phyloP scores from a whole-genome alignment of 257 asterid genomes.

The Salvia hispanica region DNA sequence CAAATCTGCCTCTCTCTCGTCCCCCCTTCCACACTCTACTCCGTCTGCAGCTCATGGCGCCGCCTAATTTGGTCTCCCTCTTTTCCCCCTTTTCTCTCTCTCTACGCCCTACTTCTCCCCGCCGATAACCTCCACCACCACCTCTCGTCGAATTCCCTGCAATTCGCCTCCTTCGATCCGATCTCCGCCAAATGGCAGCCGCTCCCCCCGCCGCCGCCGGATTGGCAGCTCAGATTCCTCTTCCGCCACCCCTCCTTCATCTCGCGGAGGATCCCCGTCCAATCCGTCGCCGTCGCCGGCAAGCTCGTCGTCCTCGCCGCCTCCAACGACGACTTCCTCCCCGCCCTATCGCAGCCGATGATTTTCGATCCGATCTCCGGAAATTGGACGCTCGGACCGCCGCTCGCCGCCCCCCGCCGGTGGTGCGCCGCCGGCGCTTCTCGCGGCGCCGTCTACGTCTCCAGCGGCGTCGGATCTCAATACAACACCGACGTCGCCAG shows the following conservation, averaged over 20 bases:
- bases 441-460: constrained; percentile 50
- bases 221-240: constrained; percentile 49
- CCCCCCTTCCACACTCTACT: too few relatives aligned
- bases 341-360: constrained; percentile 69
- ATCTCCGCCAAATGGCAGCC: constrained; percentile 56
- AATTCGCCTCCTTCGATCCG: constrained; percentile 66
- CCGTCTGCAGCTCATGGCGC: too few relatives aligned
- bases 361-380: constrained; percentile 46
- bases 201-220: constrained; percentile 60
- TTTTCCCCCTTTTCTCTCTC: constrained; percentile 31
- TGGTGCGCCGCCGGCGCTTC: constrained; percentile 79
- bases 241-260: constrained; percentile 80
- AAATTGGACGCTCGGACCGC: constrained; percentile 63
- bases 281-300: constrained; percentile 56
- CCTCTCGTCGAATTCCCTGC: constrained; percentile 31
- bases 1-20: too few relatives aligned
- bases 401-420: constrained; percentile 58
- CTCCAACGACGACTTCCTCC: constrained; percentile 59
- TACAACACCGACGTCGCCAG: constrained; percentile 58
- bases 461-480: constrained; percentile 82
- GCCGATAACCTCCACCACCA: constrained; percentile 4
- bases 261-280: constrained; percentile 72
- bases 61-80: too few relatives aligned
- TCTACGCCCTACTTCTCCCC: constrained; percentile 51
- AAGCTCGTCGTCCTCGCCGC: constrained; percentile 69